phyloP scores from a whole-genome alignment of 2,329 filamentous ascomycete genomes.

The Eurotiales sp. region DNA sequence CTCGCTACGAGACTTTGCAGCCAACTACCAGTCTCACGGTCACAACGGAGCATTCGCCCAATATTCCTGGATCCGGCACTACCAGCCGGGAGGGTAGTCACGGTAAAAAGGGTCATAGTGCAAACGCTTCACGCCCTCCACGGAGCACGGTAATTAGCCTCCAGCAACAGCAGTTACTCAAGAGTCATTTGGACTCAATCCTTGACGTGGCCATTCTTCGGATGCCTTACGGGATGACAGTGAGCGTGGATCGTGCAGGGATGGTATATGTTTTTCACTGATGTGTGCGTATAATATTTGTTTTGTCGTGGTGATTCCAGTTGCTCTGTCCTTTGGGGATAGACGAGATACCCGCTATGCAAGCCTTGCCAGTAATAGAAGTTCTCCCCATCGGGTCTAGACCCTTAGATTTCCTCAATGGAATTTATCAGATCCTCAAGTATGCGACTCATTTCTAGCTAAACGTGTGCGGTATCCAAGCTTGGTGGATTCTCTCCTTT shows the following conservation, averaged over 20 bases:
- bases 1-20: constrained; percentile 66
- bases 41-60: constrained; percentile 61
- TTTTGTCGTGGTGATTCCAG: neutral
- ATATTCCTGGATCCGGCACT: constrained; percentile 28
- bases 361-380: too few relatives aligned
- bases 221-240: constrained; percentile 84
- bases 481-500: too few relatives aligned
- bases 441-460: too few relatives aligned
- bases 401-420: too few relatives aligned
- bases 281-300: neutral
- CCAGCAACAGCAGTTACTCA: constrained; percentile 81
- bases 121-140: constrained; percentile 50
- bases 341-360: too few relatives aligned
- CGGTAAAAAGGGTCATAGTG: constrained; percentile 35
- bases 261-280: constrained; percentile 79
- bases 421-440: too few relatives aligned
- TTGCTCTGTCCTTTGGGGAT: too few relatives aligned
- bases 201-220: constrained; percentile 86
- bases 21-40: constrained; percentile 61
- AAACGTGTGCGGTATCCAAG: too few relatives aligned
- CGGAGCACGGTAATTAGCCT: constrained; percentile 80
- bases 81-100: constrained; percentile 22
- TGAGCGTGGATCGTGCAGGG: constrained; percentile 84
- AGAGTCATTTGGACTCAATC: constrained; percentile 82
- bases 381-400: too few relatives aligned